These are phyloP conservation scores for Cystobasidium ongulense DNA, from an alignment of 768 basidiomycete genomes.

Conservation along the genomic window DNA sequence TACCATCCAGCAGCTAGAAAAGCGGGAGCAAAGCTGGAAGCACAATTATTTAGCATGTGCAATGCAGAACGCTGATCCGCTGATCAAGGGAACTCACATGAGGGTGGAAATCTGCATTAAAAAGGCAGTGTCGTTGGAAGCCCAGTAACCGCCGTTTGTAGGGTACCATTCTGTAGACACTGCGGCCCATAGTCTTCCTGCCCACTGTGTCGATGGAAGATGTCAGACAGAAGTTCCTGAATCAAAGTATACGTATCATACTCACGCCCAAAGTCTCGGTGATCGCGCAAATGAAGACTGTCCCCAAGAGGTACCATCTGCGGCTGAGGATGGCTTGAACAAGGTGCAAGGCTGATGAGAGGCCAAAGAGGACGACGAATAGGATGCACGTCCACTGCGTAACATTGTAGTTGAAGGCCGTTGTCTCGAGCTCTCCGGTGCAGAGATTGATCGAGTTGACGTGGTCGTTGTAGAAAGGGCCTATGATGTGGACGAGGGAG, in stretches of 20 bases:
- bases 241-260: no score
- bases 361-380: conserved; percentile 16
- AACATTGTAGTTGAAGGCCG: conserved; percentile 17
- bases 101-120: conserved; percentile 7
- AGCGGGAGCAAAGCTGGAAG: conserved; percentile 19
- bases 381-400: not conserved
- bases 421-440: not conserved
- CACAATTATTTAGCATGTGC: not conserved
- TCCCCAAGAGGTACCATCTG: conserved; percentile 13
- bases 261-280: conserved; percentile 13
- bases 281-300: conserved; percentile 6
- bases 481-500: not conserved
- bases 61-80: not conserved
- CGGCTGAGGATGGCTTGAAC: conserved; percentile 8
- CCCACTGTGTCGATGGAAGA: no score
- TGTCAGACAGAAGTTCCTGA: no score
- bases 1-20: conserved; percentile 23
- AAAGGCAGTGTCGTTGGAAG: conserved; percentile 3
- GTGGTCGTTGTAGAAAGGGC: not conserved
- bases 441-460: conserved; percentile 12
- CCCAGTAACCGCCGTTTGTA: conserved; percentile 14
- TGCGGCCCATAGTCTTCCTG: conserved; percentile 4
- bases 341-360: not conserved
- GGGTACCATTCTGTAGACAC: conserved; percentile 10
- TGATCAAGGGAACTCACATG: not conserved